A percentile compares a stretch with the other conserved stretches of the same genome.
Evolutionary conservation across 140 eudicot genomes (phyloP).

Genomic region (Stevia rebaudiana): DNA sequence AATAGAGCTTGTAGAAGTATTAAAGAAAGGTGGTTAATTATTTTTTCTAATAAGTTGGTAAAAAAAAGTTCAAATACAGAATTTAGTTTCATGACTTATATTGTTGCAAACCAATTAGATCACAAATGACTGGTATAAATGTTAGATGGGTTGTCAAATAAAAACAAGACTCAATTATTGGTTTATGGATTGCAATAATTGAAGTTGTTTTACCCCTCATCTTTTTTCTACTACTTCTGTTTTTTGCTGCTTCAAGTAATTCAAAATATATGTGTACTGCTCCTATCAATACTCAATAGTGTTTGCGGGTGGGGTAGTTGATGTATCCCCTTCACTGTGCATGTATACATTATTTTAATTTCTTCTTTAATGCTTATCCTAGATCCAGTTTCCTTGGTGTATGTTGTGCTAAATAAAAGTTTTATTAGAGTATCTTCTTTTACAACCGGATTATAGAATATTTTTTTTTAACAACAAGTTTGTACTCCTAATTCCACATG

Average conservation of each 20-base stretch:
- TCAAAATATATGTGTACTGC: conserved; percentile 22
- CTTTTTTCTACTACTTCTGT: conserved; percentile 34
- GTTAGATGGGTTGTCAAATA: conserved; percentile 24
- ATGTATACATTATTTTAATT: conserved; percentile 6
- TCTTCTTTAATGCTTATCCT: conserved; percentile 12
- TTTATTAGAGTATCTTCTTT: no score
- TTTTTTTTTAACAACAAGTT: no score
- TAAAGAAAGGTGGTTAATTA: background rate
- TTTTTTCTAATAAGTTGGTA: background rate
- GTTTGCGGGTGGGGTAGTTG: conserved; percentile 26
- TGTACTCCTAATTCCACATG: no score
- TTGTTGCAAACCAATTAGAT: conserved; percentile 17
- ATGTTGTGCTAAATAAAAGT: background rate
- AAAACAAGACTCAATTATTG: conserved; percentile 42
- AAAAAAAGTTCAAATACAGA: background rate
- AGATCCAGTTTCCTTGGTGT: background rate
- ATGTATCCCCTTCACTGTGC: conserved; percentile 26
- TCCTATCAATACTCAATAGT: conserved; percentile 36
- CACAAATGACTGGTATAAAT: conserved; percentile 17
- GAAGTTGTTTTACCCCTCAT: conserved; percentile 28
- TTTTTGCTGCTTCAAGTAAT: conserved; percentile 36
- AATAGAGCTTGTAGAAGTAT: background rate
- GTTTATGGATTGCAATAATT: conserved; percentile 41
- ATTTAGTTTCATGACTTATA: background rate
- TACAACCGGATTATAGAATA: no score